phyloP scores from a whole-genome alignment of 2,329 filamentous ascomycete species.

The Alternaria arborescens region DNA sequence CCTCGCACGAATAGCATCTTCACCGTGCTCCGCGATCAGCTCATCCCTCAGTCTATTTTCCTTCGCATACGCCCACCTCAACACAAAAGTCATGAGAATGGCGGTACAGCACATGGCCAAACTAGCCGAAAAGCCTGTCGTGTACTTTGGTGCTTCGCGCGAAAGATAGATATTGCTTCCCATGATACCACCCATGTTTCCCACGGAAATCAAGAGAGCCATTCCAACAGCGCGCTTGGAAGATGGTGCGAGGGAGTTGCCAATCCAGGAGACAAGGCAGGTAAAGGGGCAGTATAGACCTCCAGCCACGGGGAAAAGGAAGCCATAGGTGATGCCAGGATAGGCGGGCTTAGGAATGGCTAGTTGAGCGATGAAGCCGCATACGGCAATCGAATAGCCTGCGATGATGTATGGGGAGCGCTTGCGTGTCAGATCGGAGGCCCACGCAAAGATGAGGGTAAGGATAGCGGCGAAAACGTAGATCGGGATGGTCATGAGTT shows the following conservation, averaged over 20 bases:
- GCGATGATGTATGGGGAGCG: constrained; percentile 64
- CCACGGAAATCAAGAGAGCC: constrained; percentile 59
- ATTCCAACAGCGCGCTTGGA: constrained; percentile 57
- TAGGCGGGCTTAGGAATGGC: constrained; percentile 53
- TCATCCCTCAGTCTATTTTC: constrained; percentile 42
- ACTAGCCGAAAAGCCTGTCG: constrained; percentile 60
- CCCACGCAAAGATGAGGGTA: constrained; percentile 54
- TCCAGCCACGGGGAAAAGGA: constrained; percentile 49
- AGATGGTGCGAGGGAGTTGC: constrained; percentile 45
- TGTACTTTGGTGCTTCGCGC: constrained; percentile 59
- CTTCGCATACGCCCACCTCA: constrained; percentile 53
- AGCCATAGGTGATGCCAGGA: constrained; percentile 56
- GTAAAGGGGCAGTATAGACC: constrained; percentile 51
- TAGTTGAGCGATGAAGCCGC: constrained; percentile 66
- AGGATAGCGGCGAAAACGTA: constrained; percentile 55
- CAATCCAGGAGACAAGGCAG: constrained; percentile 48
- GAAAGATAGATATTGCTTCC: constrained; percentile 61
- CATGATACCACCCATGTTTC: constrained; percentile 57
- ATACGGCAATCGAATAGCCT: constrained; percentile 59
- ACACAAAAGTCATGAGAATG: constrained; percentile 55
- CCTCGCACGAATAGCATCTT: constrained; percentile 46
- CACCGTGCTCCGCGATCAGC: constrained; percentile 38
- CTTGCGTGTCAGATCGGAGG: constrained; percentile 61
- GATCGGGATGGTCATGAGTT: constrained; percentile 54
- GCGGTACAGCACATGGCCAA: constrained; percentile 58